A percentile compares a stretch with the other conserved stretches of the same genome.
phyloP scores from a whole-genome alignment of 2,329 filamentous ascomycete species.

The Diaporthe humulicola region DNA sequence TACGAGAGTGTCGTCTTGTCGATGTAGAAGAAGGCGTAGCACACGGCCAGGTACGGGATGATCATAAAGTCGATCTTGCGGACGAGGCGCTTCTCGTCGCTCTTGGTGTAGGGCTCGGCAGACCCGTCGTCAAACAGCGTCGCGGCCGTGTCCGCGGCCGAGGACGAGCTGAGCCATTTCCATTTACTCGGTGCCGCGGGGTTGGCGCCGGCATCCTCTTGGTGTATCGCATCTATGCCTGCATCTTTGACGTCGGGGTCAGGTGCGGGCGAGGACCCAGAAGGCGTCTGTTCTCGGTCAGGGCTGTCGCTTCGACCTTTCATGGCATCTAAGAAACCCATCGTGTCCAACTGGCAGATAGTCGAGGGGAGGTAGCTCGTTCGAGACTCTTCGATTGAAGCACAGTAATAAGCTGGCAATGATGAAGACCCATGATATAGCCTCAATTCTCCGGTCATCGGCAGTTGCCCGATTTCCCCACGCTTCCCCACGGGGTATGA shows the following conservation, averaged over 20 bases:
- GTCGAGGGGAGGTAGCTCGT: not conserved
- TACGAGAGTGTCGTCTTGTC: constrained; percentile 70
- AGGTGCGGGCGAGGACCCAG: not conserved
- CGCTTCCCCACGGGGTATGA: not conserved
- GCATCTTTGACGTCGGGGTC: constrained; percentile 25
- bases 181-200: not conserved
- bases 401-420: not conserved
- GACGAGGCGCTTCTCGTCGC: constrained; percentile 35
- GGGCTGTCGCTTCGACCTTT: not conserved
- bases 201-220: not conserved
- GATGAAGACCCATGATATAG: not conserved
- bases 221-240: constrained; percentile 2
- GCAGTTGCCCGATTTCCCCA: constrained; percentile 3
- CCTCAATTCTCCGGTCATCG: not conserved
- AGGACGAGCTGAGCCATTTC: constrained; percentile 7
- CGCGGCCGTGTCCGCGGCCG: constrained; percentile 31
- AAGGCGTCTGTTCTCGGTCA: too few relatives aligned
- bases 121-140: constrained; percentile 25
- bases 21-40: constrained; percentile 43
- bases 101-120: constrained; percentile 28
- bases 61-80: constrained; percentile 40
- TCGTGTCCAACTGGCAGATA: not conserved
- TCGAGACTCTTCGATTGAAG: not conserved
- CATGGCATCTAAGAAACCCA: not conserved
- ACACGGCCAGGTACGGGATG: constrained; percentile 37